phyloP scores from a whole-genome alignment of 2,329 filamentous ascomycete species.

The Neofusicoccum ribis region DNA sequence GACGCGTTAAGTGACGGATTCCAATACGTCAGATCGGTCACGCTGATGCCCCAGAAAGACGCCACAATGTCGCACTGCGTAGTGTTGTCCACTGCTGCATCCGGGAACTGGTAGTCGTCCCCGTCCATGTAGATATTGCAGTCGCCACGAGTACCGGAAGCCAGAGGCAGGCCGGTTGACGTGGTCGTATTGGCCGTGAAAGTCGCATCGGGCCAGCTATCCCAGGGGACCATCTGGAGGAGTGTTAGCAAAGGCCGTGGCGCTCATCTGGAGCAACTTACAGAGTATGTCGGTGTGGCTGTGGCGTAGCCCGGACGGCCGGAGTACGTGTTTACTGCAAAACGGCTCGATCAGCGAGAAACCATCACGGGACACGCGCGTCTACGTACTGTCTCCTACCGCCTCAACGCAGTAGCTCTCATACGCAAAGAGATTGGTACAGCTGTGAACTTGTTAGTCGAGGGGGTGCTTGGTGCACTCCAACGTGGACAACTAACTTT shows the following conservation, averaged over 20 bases:
- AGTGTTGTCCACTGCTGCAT: too few species aligned
- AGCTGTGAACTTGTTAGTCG: conserved; percentile 24
- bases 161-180: neutral
- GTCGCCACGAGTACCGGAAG: conserved; percentile 6
- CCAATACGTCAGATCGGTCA: neutral
- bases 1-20: neutral
- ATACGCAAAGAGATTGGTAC: conserved; percentile 35
- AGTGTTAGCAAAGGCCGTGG: too few species aligned
- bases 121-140: conserved; percentile 1
- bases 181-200: neutral
- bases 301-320: neutral
- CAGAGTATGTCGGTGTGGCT: neutral
- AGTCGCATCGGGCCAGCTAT: neutral
- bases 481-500: neutral
- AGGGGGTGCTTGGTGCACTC: too few species aligned
- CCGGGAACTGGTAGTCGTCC: neutral
- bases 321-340: neutral
- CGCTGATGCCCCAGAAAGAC: neutral
- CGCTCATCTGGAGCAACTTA: too few species aligned
- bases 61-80: neutral
- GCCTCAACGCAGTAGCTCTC: conserved; percentile 38
- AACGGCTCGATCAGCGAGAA: conserved; percentile 10
- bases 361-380: too few species aligned
- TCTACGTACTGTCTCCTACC: conserved; percentile 30
- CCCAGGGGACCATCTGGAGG: too few species aligned